phyloP scores from a whole-genome alignment of 2,329 filamentous ascomycete genomes.

The Trichocomaceae sp. region DNA sequence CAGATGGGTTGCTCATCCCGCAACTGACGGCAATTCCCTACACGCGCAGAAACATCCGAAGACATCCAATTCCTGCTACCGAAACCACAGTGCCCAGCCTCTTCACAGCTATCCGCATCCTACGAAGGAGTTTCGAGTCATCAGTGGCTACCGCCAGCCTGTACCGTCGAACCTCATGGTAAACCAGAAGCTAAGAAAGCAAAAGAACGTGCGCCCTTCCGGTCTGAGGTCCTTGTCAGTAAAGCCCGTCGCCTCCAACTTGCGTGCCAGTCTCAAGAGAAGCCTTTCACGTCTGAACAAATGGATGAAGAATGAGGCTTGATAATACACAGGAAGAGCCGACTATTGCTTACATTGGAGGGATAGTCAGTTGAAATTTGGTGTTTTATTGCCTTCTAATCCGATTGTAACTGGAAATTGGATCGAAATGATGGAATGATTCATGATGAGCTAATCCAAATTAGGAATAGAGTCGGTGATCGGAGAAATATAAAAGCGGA shows the following conservation, averaged over 20 bases:
- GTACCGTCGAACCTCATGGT: conserved; percentile 7
- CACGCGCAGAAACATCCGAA: neutral
- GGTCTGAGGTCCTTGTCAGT: conserved; percentile 12
- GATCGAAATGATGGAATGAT: too few relatives aligned
- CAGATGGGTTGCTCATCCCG: conserved; percentile 7
- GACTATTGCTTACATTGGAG: neutral
- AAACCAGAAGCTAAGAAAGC: conserved; percentile 14
- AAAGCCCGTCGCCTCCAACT: conserved; percentile 14
- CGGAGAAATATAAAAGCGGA: too few relatives aligned
- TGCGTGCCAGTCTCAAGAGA: conserved; percentile 15
- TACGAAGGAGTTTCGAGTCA: conserved; percentile 3
- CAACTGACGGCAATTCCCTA: neutral
- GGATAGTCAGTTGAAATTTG: neutral
- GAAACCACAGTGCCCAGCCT: neutral
- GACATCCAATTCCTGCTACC: neutral
- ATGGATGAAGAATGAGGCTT: conserved; percentile 16
- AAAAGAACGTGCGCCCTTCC: neutral
- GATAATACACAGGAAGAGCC: neutral
- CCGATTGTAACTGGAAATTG: too few relatives aligned
- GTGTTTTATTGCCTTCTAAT: too few relatives aligned
- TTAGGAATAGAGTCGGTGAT: too few relatives aligned
- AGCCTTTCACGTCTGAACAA: conserved; percentile 18
- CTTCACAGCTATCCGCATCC: neutral
- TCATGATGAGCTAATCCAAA: too few relatives aligned
- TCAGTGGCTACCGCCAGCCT: conserved; percentile 9